phyloP scores from a whole-genome alignment of 2,329 filamentous ascomycete species.

The Raffaelea deltoideospora region DNA sequence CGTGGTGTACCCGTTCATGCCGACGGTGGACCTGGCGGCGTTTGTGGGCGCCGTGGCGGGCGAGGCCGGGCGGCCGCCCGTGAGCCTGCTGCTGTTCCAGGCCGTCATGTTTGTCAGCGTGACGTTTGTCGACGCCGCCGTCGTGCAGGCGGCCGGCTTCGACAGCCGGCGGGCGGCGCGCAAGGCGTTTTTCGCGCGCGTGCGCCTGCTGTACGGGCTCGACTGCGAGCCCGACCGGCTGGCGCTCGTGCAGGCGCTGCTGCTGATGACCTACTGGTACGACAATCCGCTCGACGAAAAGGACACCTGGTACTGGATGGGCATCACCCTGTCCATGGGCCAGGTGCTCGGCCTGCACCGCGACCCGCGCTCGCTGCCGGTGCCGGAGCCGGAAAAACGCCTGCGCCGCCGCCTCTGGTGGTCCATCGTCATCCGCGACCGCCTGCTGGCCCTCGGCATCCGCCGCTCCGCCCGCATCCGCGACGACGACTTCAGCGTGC shows the following conservation, averaged over 20 bases:
- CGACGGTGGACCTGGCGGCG: constrained; percentile 36
- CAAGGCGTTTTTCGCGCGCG: constrained; percentile 37
- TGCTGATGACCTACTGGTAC: constrained; percentile 57
- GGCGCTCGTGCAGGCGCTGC: constrained; percentile 46
- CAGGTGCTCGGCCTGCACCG: constrained; percentile 54
- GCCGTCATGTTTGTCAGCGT: constrained; percentile 29
- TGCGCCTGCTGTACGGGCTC: constrained; percentile 49
- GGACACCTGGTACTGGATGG: constrained; percentile 61
- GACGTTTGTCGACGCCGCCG: constrained; percentile 46
- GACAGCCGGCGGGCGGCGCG: constrained; percentile 41
- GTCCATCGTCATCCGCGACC: constrained; percentile 54
- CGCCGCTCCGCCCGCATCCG: constrained; percentile 51
- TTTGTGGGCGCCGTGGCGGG: constrained; percentile 13
- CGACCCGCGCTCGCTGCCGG: constrained; percentile 45
- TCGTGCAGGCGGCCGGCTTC: constrained; percentile 45
- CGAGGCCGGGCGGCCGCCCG: constrained; percentile 36
- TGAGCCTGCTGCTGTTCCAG: constrained; percentile 43
- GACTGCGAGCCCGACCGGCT: constrained; percentile 55
- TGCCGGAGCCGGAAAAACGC: constrained; percentile 38
- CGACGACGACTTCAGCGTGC: constrained; percentile 51
- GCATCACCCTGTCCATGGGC: constrained; percentile 50
- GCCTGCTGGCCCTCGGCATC: constrained; percentile 52
- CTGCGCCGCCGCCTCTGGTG: constrained; percentile 56
- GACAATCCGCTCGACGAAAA: constrained; percentile 56
- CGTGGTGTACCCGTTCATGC: constrained; percentile 53